Evolutionary conservation across 2,329 filamentous ascomycete genomes (phyloP).

Genomic region (Fusarium pilosicola): DNA sequence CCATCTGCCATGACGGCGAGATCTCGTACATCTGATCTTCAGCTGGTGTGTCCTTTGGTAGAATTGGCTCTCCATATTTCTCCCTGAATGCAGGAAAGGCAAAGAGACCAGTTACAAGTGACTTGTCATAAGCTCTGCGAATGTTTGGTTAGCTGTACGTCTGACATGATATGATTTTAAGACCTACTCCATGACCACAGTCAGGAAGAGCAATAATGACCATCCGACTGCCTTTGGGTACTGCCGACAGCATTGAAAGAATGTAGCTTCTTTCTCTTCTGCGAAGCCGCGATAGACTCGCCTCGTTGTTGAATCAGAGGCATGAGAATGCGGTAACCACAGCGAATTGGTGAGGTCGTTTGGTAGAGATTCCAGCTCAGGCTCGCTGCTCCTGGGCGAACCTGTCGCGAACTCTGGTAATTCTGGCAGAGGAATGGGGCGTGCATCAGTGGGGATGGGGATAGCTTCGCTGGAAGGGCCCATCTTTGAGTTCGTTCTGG

Average conservation of each 20-base stretch:
- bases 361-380: constrained; percentile 19
- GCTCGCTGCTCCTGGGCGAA: constrained; percentile 1
- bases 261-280: constrained; percentile 33
- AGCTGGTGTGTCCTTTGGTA: background rate
- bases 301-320: constrained; percentile 27
- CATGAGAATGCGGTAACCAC: constrained; percentile 26
- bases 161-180: background rate
- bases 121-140: constrained; percentile 35
- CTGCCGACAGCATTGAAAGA: constrained; percentile 30
- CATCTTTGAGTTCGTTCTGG: constrained; percentile 15
- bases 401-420: constrained; percentile 24
- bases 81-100: constrained; percentile 41
- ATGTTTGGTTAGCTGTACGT: background rate
- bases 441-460: constrained; percentile 27
- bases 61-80: constrained; percentile 18
- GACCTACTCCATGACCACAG: constrained; percentile 40
- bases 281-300: constrained; percentile 32
- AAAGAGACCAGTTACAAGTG: constrained; percentile 34
- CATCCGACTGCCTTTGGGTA: constrained; percentile 42
- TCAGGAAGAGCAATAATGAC: constrained; percentile 39
- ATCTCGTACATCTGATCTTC: constrained; percentile 51
- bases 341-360: constrained; percentile 18
- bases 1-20: constrained; percentile 40
- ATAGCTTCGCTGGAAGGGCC: constrained; percentile 22
- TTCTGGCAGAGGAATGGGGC: constrained; percentile 28